Base-by-base conservation (phyloP, 495 filamentous ascomycete species). In the Penicillium taxi region DNA sequence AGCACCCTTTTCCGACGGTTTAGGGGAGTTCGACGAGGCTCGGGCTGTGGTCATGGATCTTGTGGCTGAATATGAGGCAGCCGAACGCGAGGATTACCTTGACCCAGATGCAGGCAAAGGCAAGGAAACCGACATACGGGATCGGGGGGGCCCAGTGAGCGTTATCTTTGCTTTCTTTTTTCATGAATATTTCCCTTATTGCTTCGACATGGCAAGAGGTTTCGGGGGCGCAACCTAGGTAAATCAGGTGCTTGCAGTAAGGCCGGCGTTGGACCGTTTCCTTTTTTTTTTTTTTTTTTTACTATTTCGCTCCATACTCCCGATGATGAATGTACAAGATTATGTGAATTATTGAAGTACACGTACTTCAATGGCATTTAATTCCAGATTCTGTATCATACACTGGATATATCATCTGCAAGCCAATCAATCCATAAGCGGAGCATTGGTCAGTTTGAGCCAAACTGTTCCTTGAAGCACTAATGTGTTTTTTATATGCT, bases 21-120 rank as follows among this genome's bases (percentile, higher is more conserved):
- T 96, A n/a, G 78, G 80, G 39, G 88, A 96, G 59, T 98, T 98
- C 53, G 91, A 98, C 58, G 88, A 96, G 59, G 85, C 91, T 15
- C 74, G 80, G 42, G 83, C 85, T 27, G 89, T 94, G 9, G 88
- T 95, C 9, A 76, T 77, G 50, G 88, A 93, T 49, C 66, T 94
- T 14, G 85, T 96, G 41, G 76, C 74, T 14, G 91, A 98, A 67
- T 98, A 98, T 55, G 91, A 96, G 63, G 90, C 88, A 14, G 91
- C 91, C 13, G 91, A 98, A 63, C 73, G 80, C 51, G 77, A 84
- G 36, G 77, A 85, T 50, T 98, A 98, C 61, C 65, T 98, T 18
- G 82, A 84, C 44, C 78, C 77, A 1, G 78, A 77, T 38, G 66
- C 67, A 3, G 76, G 74, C 7, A 68, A 69, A 44, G 69, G 68